phyloP scores from a whole-genome alignment of 306 rosid genomes.

The Malus sieversii region DNA sequence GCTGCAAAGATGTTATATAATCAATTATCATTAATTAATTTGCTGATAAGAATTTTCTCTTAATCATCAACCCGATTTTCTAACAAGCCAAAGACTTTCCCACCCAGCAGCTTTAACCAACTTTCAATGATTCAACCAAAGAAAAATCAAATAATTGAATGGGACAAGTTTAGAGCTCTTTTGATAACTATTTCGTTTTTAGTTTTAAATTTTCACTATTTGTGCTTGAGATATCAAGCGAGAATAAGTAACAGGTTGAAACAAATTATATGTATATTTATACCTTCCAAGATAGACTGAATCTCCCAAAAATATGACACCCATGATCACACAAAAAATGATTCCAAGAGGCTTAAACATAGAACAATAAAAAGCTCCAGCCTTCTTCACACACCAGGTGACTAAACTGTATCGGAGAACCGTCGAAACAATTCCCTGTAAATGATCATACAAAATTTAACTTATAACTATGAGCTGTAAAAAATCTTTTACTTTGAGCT shows the following conservation, averaged over 20 bases:
- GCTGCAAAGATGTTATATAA: constrained; percentile 15
- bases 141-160: not conserved
- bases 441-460: not conserved
- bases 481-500: not conserved
- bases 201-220: no score
- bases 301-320: constrained; percentile 36
- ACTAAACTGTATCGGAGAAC: constrained; percentile 7
- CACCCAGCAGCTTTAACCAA: not conserved
- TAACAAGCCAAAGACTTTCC: not conserved
- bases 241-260: not conserved
- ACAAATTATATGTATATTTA: not conserved
- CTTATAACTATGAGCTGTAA: not conserved
- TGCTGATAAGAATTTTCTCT: not conserved
- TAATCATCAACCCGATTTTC: not conserved
- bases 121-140: not conserved
- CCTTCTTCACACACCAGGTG: constrained; percentile 30
- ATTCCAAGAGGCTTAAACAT: constrained; percentile 51
- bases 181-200: no score
- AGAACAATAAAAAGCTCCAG: constrained; percentile 40
- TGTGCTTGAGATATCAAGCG: no score
- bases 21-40: not conserved
- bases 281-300: constrained; percentile 44
- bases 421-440: constrained; percentile 30
- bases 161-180: not conserved
- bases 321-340: constrained; percentile 29